Base-by-base conservation (phyloP, 129 eudicot genomes). In the Erigeron canadensis region DNA sequence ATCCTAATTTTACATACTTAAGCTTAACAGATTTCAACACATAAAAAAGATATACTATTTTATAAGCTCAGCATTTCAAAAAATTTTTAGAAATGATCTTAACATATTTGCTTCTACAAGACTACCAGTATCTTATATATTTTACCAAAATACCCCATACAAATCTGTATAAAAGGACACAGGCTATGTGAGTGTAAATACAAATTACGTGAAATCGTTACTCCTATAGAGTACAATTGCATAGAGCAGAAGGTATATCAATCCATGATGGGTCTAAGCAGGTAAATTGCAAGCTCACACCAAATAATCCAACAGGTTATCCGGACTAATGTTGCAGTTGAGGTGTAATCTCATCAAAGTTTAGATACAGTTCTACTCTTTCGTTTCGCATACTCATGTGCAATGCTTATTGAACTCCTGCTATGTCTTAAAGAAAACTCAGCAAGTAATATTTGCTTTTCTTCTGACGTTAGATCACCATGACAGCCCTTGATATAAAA, bases 341-440 rank as follows among this genome's bases (percentile, higher is more conserved):
- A 11, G 4, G 51, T 43, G 18, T 15, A 8, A 21, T 5, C 54
- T 12, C 6, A 28, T 76, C 81, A 77, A 41, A 77, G 71, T 42
- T 53, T 41, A 58, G 79, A 65, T 62, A 23, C 44, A 51, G 8
- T 17, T 70, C 18, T 4, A 40, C 77, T 23, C 84, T 82, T 87
- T 79, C 95, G 86, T 80, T 87, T 89, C 2, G 90, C 89, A 64
- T 69, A 93, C 78, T 89, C 96, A 12, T 79, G 71, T 12, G 84
- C 98, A 80, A 89, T 87, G 67, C 82, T 80, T 13, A 73, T 82
- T 23, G 98, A 71, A 78, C 79, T 87, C 67, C 80, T 71, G 71
- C 87, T 89, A 77, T 93, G 98, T 61, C 96, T 95, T 60, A 93
- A 81, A 63, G 68, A 82, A 79, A 87, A 89, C 81, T 93, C 98